These are phyloP conservation scores for Aspergillus incahuasiensis DNA, from an alignment of 495 filamentous ascomycete genomes.

Conservation along the genomic window DNA sequence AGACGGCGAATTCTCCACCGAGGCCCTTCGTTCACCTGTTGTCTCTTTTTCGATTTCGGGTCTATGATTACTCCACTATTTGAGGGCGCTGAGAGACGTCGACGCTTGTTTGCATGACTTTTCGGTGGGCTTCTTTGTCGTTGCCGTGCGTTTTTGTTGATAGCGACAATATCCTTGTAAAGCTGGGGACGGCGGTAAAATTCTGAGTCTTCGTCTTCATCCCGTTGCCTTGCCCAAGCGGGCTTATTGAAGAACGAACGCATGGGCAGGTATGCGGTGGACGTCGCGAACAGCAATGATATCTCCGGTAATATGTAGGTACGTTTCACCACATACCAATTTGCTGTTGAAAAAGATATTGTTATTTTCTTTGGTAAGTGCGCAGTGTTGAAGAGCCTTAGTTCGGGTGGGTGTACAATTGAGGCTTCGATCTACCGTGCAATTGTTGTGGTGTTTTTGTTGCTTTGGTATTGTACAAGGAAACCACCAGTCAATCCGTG, in stretches of 20 bases:
- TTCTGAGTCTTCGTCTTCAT: constrained; percentile 44
- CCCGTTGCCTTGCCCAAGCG: constrained; percentile 45
- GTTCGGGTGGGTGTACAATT: no score
- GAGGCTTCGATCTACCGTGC: no score
- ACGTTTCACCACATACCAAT: no score
- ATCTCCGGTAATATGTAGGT: no score
- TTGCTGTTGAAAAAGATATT: no score
- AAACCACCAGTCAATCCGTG: no score
- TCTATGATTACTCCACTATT: constrained; percentile 8
- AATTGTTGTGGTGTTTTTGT: no score
- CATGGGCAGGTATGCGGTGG: constrained; percentile 35
- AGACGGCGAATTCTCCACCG: background rate
- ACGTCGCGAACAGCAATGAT: background rate
- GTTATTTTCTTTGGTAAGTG: no score
- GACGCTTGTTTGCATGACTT: constrained; percentile 12
- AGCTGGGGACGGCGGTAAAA: constrained; percentile 66
- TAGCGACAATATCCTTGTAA: constrained; percentile 55
- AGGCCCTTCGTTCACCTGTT: background rate
- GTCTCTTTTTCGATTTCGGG: background rate
- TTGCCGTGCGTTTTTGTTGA: constrained; percentile 37
- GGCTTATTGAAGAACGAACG: constrained; percentile 66
- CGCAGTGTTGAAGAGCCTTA: no score
- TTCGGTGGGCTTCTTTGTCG: constrained; percentile 11
- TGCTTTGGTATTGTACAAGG: no score
- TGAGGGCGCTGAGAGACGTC: background rate